A percentile compares a stretch with the other conserved stretches of the same genome.
Conservation (phyloP, 163 green algal species). For the Scenedesmus sp. region DNA sequence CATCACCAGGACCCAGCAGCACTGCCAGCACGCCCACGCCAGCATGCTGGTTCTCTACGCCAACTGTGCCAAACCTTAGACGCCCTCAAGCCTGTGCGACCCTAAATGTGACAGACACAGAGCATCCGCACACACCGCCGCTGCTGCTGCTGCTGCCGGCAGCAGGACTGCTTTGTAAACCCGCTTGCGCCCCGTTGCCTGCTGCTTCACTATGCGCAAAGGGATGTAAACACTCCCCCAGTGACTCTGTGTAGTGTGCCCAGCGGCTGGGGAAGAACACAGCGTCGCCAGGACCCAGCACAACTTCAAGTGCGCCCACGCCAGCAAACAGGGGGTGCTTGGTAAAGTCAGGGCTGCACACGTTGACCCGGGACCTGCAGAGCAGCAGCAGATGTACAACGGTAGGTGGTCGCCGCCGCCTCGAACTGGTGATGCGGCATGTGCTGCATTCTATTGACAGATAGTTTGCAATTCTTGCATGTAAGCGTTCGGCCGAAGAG, state of each 20-base stretch:
- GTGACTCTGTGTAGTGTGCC: slow-evolving; percentile 59
- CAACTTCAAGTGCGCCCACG: slow-evolving; percentile 26
- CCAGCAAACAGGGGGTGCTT: slow-evolving; percentile 31
- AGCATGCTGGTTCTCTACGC: too few species aligned
- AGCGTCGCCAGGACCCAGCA: slow-evolving; percentile 38
- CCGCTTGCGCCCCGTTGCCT: not conserved
- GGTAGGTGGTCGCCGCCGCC: too few species aligned
- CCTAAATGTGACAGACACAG: slow-evolving; percentile 27
- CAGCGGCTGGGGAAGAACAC: slow-evolving; percentile 50
- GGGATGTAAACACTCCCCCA: not conserved
- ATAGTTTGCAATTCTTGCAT: too few species aligned
- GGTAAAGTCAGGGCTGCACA: slow-evolving; percentile 37
- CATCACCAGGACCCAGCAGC: slow-evolving; percentile 19
- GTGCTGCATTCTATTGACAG: too few species aligned
- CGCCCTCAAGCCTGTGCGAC: not conserved
- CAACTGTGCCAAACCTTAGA: not conserved
- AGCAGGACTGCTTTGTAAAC: not conserved
- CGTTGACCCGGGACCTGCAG: slow-evolving; percentile 52
- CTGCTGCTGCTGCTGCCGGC: not conserved
- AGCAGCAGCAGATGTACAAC: not conserved
- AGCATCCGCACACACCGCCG: not conserved
- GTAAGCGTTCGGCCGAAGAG: too few species aligned
- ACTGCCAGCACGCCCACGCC: too few species aligned
- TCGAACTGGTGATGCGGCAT: too few species aligned
- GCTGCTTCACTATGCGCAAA: not conserved